Percentiles rank a stretch among this genome's conserved stretches.
phyloP scores from a whole-genome alignment of 1,284 basidiomycete species.

The Apiotrichum sp. region DNA sequence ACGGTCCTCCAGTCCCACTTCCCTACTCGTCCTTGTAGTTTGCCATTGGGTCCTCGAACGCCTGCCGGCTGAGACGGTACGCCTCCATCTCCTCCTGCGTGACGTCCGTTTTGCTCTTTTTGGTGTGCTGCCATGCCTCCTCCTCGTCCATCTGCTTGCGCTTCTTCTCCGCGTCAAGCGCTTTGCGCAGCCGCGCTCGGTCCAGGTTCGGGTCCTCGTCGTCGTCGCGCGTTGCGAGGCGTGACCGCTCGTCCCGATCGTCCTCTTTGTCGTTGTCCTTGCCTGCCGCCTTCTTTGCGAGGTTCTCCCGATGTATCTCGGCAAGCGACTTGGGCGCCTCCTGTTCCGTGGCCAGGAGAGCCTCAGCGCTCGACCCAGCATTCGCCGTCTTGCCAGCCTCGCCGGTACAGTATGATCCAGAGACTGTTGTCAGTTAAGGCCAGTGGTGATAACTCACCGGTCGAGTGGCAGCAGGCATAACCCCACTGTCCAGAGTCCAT shows the following conservation, averaged over 20 bases:
- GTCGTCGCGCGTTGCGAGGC: slow-evolving; percentile 50
- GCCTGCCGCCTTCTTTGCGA: slow-evolving; percentile 30
- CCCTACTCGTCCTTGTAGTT: slow-evolving; percentile 40
- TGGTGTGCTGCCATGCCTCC: slow-evolving; percentile 48
- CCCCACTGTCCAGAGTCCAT: slow-evolving; percentile 71
- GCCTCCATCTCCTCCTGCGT: slow-evolving; percentile 81
- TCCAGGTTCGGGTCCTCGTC: slow-evolving; percentile 61
- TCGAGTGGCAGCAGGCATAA: slow-evolving; percentile 89
- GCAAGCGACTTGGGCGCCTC: slow-evolving; percentile 35
- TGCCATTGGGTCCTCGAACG: slow-evolving; percentile 48
- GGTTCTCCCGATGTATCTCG: slow-evolving; percentile 40
- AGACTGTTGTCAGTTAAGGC: slow-evolving; percentile 45
- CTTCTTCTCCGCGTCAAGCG: slow-evolving; percentile 73
- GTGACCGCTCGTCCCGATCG: slow-evolving; percentile 26
- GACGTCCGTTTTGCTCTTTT: slow-evolving; percentile 55
- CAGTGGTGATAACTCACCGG: slow-evolving; percentile 25
- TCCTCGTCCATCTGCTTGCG: slow-evolving; percentile 58
- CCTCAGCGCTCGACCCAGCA: slow-evolving; percentile 61
- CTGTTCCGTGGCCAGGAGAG: slow-evolving; percentile 52
- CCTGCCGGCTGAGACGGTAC: slow-evolving; percentile 40
- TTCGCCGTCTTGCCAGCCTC: slow-evolving; percentile 76
- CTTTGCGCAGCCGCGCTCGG: slow-evolving; percentile 60
- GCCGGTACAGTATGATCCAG: slow-evolving; percentile 90
- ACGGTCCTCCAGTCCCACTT: neutral
- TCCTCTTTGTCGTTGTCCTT: slow-evolving; percentile 12